Evolutionary conservation across 2,329 filamentous ascomycete genomes (phyloP).

Genomic region (Xylariaceae sp.): DNA sequence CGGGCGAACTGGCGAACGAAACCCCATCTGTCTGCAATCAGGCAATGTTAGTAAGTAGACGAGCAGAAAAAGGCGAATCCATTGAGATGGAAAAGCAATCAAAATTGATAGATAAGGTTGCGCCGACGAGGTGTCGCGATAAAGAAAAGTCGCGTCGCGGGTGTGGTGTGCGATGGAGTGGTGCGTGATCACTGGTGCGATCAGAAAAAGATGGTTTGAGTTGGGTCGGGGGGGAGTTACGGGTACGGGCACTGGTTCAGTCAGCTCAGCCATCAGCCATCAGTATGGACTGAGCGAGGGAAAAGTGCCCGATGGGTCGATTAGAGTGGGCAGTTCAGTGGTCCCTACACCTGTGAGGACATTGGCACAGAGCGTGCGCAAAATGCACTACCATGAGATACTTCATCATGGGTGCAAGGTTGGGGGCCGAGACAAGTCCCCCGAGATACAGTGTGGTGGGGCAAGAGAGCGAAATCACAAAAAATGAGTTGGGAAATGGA

Average conservation of each 20-base stretch:
- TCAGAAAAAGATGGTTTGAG: constrained; percentile 28
- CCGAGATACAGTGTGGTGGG: no score
- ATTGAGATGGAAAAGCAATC: constrained; percentile 38
- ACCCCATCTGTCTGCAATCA: constrained; percentile 45
- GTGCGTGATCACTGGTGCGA: constrained; percentile 25
- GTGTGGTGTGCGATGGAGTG: constrained; percentile 29
- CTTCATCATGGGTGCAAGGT: no score
- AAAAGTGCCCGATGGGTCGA: no score
- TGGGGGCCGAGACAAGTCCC: no score
- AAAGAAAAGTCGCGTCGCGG: constrained; percentile 42
- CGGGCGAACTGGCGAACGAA: constrained; percentile 43
- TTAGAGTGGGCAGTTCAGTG: no score
- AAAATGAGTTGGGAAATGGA: no score
- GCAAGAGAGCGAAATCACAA: no score
- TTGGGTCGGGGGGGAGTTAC: constrained; percentile 22
- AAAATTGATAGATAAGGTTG: constrained; percentile 37
- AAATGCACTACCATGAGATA: no score
- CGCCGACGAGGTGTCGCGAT: constrained; percentile 37
- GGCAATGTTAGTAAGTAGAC: constrained; percentile 41
- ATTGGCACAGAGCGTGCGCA: no score
- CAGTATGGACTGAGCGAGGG: no score
- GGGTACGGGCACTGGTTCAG: not conserved
- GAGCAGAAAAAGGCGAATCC: constrained; percentile 35
- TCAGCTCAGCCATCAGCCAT: not conserved
- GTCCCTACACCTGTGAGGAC: no score